Evolutionary conservation across 192 early-diverging fungal species (phyloP).

Genomic region (Coemansia sp.): DNA sequence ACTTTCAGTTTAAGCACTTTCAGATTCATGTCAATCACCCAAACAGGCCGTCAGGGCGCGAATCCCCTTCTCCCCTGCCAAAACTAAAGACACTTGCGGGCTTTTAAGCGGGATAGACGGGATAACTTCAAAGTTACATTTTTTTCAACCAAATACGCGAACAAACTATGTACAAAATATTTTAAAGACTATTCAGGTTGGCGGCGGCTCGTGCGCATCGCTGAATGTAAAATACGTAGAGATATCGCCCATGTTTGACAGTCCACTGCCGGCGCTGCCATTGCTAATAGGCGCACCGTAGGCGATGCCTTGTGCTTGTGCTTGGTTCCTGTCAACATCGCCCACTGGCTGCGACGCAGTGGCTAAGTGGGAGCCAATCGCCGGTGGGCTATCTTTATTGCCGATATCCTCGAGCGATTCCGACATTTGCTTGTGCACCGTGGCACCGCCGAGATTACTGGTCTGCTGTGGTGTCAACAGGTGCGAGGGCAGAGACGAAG

Average conservation of each 20-base stretch:
- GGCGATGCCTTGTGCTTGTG: neutral
- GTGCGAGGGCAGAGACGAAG: conserved; percentile 40
- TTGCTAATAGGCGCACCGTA: neutral
- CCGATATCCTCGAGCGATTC: conserved; percentile 17
- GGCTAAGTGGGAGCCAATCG: neutral
- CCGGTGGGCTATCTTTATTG: neutral
- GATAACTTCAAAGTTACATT: neutral
- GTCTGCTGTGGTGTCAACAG: conserved; percentile 19
- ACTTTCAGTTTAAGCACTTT: neutral
- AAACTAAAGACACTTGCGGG: neutral
- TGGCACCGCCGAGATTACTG: neutral
- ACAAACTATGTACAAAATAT: neutral
- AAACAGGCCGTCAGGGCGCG: neutral
- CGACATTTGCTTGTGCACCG: conserved; percentile 17
- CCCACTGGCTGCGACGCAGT: neutral
- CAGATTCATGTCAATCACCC: neutral
- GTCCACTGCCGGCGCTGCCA: neutral
- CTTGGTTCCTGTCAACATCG: neutral
- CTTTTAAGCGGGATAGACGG: neutral
- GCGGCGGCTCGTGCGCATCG: conserved; percentile 22
- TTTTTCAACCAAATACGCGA: neutral
- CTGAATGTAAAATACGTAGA: conserved; percentile 43
- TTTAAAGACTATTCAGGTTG: neutral
- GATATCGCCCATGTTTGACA: conserved; percentile 19
- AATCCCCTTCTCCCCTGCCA: neutral